A percentile compares a stretch with the other conserved stretches of the same genome.
Conservation (phyloP, 1,139 yeast species). For the Suhomyces terraborum region DNA sequence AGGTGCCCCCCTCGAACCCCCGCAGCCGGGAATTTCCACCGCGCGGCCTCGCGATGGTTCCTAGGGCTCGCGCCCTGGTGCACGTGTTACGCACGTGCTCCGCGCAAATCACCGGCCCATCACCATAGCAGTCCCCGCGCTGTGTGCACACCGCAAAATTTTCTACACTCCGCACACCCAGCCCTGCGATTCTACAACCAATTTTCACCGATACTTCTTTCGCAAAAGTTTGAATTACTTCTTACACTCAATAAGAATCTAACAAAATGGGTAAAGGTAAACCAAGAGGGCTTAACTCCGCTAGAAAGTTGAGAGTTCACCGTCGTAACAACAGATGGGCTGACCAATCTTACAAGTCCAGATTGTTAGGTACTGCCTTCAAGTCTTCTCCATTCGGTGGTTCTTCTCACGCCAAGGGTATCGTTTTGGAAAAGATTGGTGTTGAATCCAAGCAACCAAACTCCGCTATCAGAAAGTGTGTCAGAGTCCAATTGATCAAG, state of each 20-base stretch:
- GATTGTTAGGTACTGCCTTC: slow-evolving; percentile 99
- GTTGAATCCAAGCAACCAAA: slow-evolving; percentile 99
- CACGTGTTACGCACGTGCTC: not conserved
- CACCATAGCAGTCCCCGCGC: not conserved
- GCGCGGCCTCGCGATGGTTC: not conserved
- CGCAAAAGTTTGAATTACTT: slow-evolving; percentile 12
- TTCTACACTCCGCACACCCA: slow-evolving; percentile 9
- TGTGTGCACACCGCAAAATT: slow-evolving; percentile 10
- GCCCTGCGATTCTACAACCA: slow-evolving; percentile 12
- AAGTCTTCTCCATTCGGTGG: slow-evolving; percentile 99
- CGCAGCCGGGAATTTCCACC: not conserved
- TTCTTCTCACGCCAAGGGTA: slow-evolving; percentile 99
- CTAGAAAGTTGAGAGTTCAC: slow-evolving; percentile 99
- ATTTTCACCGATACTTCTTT: slow-evolving; percentile 13
- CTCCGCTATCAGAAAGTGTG: slow-evolving; percentile 99
- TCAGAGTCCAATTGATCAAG: slow-evolving; percentile 99
- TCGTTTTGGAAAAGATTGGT: slow-evolving; percentile 99
- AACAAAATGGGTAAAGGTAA: slow-evolving; percentile 79
- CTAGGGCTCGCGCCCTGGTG: slow-evolving; percentile 1
- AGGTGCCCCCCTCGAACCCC: not conserved
- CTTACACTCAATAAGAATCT: slow-evolving; percentile 15
- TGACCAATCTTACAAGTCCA: slow-evolving; percentile 95
- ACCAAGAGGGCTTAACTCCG: slow-evolving; percentile 99
- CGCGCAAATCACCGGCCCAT: not conserved
- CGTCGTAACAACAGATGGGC: slow-evolving; percentile 99